Base-by-base conservation (phyloP, 176 grass and related monocot species). In the Phragmites australis region DNA sequence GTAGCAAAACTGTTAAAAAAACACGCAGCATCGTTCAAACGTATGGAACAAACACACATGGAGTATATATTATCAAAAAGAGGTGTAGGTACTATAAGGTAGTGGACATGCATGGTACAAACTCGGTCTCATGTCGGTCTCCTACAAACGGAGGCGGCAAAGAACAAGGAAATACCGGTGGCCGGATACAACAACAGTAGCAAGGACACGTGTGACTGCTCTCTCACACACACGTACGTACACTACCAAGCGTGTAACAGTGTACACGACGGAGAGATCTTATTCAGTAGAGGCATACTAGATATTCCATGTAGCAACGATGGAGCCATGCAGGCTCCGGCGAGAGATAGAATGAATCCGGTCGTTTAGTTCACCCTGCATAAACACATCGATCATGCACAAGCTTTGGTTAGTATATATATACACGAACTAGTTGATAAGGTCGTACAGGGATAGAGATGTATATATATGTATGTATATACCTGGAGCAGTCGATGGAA, bases 401-500 rank as follows among this genome's bases (percentile, higher is more conserved):
- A 52, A 21, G 50, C 49, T 21, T n/a, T 3, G 12, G 21, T 26
- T 48, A 2, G 5, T 53, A n/a, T n/a, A n/a, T n/a, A n/a, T n/a
- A n/a, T n/a, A n/a, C n/a, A n/a, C n/a, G n/a, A n/a, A n/a, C n/a
- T n/a, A n/a, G n/a, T n/a, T n/a, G n/a, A n/a, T n/a, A n/a, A n/a
- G n/a, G n/a, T n/a, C n/a, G n/a, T n/a, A n/a, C n/a, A n/a, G n/a
- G n/a, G n/a, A n/a, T n/a, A n/a, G n/a, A n/a, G n/a, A n/a, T n/a
- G n/a, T n/a, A n/a, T n/a, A n/a, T n/a, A n/a, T 53, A 13, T 13
- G 45, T 47, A 10, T 6, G 4, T 19, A 18, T 52, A 6, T 86
- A 87, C 85, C 34, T 84, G 60, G 60, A 53, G 81, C 87, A 89
- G 52, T 89, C 87, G 45, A 48, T 70, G 69, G 44, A n/a, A 0